phyloP scores from a whole-genome alignment of 1,284 basidiomycete species.

The Trichosporon coremiiforme region DNA sequence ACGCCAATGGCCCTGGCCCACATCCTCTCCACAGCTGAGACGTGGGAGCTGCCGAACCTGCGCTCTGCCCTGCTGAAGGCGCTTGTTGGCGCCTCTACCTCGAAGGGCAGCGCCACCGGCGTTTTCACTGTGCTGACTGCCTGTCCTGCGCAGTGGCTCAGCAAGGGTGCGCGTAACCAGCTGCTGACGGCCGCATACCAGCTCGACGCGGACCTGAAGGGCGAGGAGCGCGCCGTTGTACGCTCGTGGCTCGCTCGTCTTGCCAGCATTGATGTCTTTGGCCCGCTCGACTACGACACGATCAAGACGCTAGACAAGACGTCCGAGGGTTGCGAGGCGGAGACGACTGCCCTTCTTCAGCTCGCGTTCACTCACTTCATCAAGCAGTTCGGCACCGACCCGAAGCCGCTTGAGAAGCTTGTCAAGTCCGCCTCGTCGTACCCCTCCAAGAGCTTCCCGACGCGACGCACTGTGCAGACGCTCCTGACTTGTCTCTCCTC shows the following conservation, averaged over 20 bases:
- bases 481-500: neutral
- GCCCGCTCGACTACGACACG: constrained; percentile 27
- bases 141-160: constrained; percentile 29
- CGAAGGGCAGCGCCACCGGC: constrained; percentile 7
- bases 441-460: constrained; percentile 12
- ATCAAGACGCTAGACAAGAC: constrained; percentile 26
- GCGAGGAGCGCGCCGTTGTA: constrained; percentile 22
- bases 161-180: constrained; percentile 25
- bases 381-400: constrained; percentile 3
- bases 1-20: constrained; percentile 14
- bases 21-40: constrained; percentile 27
- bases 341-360: constrained; percentile 3
- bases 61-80: constrained; percentile 29
- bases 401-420: constrained; percentile 13
- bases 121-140: constrained; percentile 28
- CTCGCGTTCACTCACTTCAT: constrained; percentile 23
- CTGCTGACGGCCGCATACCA: constrained; percentile 32
- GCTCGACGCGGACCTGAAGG: constrained; percentile 16
- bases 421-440: neutral
- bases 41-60: constrained; percentile 29
- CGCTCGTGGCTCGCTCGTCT: constrained; percentile 33
- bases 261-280: constrained; percentile 27
- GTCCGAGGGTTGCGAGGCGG: constrained; percentile 6
- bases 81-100: constrained; percentile 16
- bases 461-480: neutral